Evolutionary conservation across 2,329 filamentous ascomycete genomes (phyloP), one percentile per base, ranked within the genome.

Genomic region (Cytospora paraplurivora): DNA sequence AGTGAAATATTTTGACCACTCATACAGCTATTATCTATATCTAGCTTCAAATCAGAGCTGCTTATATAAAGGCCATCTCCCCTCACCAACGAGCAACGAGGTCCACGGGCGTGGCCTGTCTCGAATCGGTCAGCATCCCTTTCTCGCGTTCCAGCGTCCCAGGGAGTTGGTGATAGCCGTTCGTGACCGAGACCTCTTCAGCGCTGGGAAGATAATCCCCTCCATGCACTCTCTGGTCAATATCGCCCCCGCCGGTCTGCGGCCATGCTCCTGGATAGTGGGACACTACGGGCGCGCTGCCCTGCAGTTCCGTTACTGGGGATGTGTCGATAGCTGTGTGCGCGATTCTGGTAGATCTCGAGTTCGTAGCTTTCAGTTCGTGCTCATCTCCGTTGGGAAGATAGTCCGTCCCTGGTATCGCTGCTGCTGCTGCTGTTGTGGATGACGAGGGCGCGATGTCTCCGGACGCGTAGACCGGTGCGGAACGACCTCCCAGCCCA

Each of bases 81-180:
- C 58, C 2, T 8, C 27, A 5, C 50, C 58, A 32, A 27, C 11
- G 50, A 8, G 27, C 21, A 19, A 64, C 59, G 5, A 64, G 59
- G 12, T 64, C 37, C 11, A 62, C 13, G 15, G 62, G 62, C 8
- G 62, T 64, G 17, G 19, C 56, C n/a, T 62, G 62, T 47, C 53
- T 51, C 8, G 62, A 64, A 19, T 53, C 27, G 3, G 47, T 53
- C 38, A 53, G 19, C n/a, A 27, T 19, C 2, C 58, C 53, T 1
- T 49, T n/a, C 5, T 34, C 38, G 4, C 44, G n/a, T 2, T 56
- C 52, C 11, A 44, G 51, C 11, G 52, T 57, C 11, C 47, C 58
- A 3, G 62, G 17, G 38, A 64, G 58, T 37, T 64, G 58, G 11
- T 62, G 37, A 7, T 62, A 62, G 10, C 35, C 49, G 7, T 57